A percentile compares a stretch with the other conserved stretches of the same genome.
Conservation (phyloP, 805 yeast species). For the Maudiozyma turicensis region DNA sequence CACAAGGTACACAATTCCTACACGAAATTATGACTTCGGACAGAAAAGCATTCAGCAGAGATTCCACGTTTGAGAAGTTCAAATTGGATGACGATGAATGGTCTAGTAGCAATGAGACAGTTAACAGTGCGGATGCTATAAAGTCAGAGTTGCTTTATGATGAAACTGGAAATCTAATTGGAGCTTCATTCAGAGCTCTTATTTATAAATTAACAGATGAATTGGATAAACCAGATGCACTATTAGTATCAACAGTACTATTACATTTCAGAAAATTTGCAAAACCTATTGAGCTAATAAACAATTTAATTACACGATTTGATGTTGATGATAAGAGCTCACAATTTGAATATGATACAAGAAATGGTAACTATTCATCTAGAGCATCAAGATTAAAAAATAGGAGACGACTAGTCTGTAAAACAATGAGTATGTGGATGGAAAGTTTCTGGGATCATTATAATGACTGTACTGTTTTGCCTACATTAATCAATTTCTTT, state of each 20-base stretch:
- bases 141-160: slow-evolving; percentile 33
- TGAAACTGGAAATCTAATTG: slow-evolving; percentile 43
- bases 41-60: slow-evolving; percentile 29
- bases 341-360: slow-evolving; percentile 26
- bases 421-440: slow-evolving; percentile 72
- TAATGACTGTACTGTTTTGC: slow-evolving; percentile 48
- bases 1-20: slow-evolving; percentile 3
- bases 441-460: slow-evolving; percentile 79
- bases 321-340: slow-evolving; percentile 37
- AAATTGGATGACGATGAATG: slow-evolving; percentile 12
- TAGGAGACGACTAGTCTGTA: slow-evolving; percentile 58
- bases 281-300: slow-evolving; percentile 54
- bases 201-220: slow-evolving; percentile 62
- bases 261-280: slow-evolving; percentile 68
- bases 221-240: slow-evolving; percentile 48
- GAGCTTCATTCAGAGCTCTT: slow-evolving; percentile 64
- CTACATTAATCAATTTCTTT: slow-evolving; percentile 67
- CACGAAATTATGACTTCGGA: slow-evolving; percentile 20
- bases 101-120: slow-evolving; percentile 7
- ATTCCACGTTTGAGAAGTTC: slow-evolving; percentile 31
- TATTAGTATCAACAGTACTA: slow-evolving; percentile 65
- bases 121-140: slow-evolving; percentile 20
- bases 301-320: slow-evolving; percentile 56
- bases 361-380: slow-evolving; percentile 32
- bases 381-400: slow-evolving; percentile 40